Conservation (phyloP, 495 filamentous ascomycete species). For the Neurospora discreta region DNA sequence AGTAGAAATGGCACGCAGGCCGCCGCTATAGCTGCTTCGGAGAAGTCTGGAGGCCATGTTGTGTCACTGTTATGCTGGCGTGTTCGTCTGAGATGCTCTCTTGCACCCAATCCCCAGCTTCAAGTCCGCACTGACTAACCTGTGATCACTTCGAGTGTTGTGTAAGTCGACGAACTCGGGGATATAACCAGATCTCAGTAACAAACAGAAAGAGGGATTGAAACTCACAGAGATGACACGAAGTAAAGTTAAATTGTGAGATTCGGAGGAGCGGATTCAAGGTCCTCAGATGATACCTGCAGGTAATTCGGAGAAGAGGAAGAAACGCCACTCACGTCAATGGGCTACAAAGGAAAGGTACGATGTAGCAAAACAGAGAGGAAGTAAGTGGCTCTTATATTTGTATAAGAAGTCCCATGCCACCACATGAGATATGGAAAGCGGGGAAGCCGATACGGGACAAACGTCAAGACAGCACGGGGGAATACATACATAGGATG, state of each 20-base stretch:
- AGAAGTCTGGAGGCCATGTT: not conserved
- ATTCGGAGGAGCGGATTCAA: not conserved
- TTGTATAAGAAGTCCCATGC: not conserved
- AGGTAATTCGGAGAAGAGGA: not conserved
- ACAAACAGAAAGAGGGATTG: not conserved
- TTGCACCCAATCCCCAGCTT: not conserved
- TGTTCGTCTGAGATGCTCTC: not conserved
- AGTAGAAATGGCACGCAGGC: not conserved
- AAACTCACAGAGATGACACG: not conserved
- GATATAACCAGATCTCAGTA: not conserved
- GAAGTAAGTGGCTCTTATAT: constrained; percentile 5
- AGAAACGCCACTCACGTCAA: not conserved
- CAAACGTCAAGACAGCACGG: not conserved
- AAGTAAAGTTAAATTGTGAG: not conserved
- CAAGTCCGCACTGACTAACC: not conserved
- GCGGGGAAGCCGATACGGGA: not conserved
- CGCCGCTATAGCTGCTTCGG: not conserved
- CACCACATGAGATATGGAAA: not conserved
- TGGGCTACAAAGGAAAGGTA: not conserved
- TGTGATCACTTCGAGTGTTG: not conserved
- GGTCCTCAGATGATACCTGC: not conserved
- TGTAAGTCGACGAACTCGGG: not conserved
- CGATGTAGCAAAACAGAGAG: not conserved
- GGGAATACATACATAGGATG: not conserved
- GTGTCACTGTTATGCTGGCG: not conserved